Conservation (phyloP, 2,329 filamentous ascomycete species). For the Mollisiaceae sp. region DNA sequence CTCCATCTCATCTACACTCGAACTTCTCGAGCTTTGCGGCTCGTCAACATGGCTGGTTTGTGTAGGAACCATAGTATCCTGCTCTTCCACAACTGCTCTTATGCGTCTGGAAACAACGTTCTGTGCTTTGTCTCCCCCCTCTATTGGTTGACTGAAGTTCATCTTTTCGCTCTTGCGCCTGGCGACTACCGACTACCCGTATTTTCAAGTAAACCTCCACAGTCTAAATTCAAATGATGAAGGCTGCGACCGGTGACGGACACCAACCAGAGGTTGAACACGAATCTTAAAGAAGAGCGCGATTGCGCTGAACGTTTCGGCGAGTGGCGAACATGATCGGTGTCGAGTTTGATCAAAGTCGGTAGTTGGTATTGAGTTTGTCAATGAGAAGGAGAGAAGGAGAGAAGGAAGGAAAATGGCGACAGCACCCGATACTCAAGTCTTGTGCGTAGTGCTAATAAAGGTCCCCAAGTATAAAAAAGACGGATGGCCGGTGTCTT, state of each 20-base stretch:
- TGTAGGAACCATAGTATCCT: neutral
- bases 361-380: neutral
- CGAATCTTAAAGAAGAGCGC: neutral
- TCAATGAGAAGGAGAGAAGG: neutral
- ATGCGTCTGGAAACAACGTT: neutral
- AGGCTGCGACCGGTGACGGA: neutral
- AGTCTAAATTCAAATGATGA: neutral
- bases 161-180: neutral
- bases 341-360: neutral
- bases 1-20: conserved; percentile 1
- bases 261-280: neutral
- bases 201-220: no score
- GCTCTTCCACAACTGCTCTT: neutral
- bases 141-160: neutral
- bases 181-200: no score
- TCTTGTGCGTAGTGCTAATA: neutral
- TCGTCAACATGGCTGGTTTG: neutral
- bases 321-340: neutral
- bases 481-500: neutral
- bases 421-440: neutral
- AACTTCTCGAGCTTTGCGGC: neutral
- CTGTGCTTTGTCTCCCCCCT: neutral
- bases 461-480: conserved; percentile 2
- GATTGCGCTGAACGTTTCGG: neutral
- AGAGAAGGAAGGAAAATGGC: neutral